phyloP scores from a whole-genome alignment of 2,329 filamentous ascomycete genomes.

The Colletotrichum lentis region DNA sequence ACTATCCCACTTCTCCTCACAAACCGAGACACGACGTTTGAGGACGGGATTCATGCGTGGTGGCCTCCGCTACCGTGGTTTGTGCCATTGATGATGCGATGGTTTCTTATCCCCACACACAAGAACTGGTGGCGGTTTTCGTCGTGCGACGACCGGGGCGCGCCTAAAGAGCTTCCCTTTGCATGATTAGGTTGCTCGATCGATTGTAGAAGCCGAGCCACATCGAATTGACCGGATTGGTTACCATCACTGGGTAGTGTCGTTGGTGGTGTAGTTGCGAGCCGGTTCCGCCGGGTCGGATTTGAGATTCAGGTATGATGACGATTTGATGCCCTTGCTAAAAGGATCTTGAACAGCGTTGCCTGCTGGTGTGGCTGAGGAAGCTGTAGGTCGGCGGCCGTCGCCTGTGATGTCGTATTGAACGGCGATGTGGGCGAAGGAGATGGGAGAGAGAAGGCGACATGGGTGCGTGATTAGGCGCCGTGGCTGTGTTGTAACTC shows the following conservation, averaged over 20 bases:
- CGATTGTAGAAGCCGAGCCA: background rate
- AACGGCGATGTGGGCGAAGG: background rate
- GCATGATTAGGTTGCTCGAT: constrained; percentile 38
- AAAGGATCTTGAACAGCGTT: background rate
- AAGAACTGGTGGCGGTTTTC: constrained; percentile 51
- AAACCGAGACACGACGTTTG: constrained; percentile 43
- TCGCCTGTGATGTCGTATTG: background rate
- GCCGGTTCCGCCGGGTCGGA: background rate
- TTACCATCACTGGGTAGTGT: background rate
- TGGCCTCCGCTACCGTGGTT: constrained; percentile 45
- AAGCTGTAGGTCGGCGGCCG: background rate
- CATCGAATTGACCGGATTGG: background rate
- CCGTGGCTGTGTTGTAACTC: background rate
- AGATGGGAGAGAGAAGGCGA: background rate
- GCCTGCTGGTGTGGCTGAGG: background rate
- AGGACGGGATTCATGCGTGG: constrained; percentile 38
- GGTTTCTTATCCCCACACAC: constrained; percentile 47
- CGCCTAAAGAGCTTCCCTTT: constrained; percentile 49
- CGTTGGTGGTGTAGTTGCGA: background rate
- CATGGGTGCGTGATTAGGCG: background rate
- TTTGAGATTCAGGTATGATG: background rate
- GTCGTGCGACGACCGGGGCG: constrained; percentile 44
- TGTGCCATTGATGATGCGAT: constrained; percentile 44
- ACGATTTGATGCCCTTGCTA: background rate
- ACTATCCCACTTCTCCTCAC: constrained; percentile 40